Evolutionary conservation across 2,329 filamentous ascomycete genomes (phyloP).

Genomic region (Trichoderma sp.): DNA sequence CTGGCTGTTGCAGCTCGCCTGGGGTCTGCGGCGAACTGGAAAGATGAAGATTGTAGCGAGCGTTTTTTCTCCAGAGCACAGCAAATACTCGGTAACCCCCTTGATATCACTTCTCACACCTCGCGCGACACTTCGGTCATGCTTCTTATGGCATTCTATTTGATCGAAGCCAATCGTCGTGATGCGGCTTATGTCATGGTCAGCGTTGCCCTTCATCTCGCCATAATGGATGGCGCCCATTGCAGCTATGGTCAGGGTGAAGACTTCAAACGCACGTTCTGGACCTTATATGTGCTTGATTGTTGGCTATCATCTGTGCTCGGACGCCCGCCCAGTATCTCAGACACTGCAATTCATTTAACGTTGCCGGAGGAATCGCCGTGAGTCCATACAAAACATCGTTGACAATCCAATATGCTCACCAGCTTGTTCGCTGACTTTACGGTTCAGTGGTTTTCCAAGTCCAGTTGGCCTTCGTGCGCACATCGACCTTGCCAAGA

Average conservation of each 20-base stretch:
- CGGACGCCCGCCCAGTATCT: not conserved
- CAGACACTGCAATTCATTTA: not conserved
- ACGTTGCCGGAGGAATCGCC: not conserved
- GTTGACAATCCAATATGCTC: not conserved
- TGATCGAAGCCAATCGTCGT: not conserved
- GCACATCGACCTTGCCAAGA: not conserved
- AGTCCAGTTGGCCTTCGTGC: not conserved
- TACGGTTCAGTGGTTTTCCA: not conserved
- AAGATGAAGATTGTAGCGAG: not conserved
- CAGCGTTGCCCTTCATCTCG: not conserved
- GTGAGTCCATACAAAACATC: not conserved
- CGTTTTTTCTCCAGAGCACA: not conserved
- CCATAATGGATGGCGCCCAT: not conserved
- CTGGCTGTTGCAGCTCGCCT: not conserved
- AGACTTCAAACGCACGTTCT: not conserved
- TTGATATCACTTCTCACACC: not conserved
- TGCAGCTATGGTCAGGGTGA: not conserved
- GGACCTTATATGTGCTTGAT: not conserved
- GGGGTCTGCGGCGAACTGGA: not conserved
- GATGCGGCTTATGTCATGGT: not conserved
- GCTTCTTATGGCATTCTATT: not conserved
- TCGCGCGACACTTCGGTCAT: not conserved
- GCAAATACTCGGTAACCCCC: not conserved
- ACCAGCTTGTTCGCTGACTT: not conserved
- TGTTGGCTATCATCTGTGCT: not conserved